Evolutionary conservation across 495 filamentous ascomycete genomes (phyloP).

Genomic region (Cairneyella variabilis): DNA sequence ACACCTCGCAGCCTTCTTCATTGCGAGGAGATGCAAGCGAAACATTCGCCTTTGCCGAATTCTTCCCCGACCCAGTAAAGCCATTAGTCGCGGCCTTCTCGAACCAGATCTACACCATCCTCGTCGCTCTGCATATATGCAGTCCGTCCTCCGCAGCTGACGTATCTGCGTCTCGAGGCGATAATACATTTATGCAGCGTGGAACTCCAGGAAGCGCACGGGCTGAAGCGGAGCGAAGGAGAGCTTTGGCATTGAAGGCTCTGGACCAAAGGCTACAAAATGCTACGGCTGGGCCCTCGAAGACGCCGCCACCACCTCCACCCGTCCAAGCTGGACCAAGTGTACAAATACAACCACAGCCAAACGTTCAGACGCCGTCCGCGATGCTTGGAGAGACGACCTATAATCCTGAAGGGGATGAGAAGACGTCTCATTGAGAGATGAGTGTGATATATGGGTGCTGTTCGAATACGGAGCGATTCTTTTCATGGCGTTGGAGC

Average conservation of each 20-base stretch:
- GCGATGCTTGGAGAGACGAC: slow-evolving; percentile 63
- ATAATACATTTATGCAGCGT: slow-evolving; percentile 57
- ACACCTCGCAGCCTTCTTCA: slow-evolving; percentile 57
- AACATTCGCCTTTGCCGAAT: slow-evolving; percentile 90
- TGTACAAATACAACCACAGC: slow-evolving; percentile 44
- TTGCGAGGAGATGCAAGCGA: slow-evolving; percentile 88
- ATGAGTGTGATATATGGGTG: neutral
- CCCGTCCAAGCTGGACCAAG: slow-evolving; percentile 40
- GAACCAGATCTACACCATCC: slow-evolving; percentile 66
- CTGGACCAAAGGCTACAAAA: slow-evolving; percentile 88
- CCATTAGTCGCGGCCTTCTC: slow-evolving; percentile 70
- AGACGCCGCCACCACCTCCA: slow-evolving; percentile 31
- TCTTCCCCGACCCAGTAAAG: slow-evolving; percentile 87
- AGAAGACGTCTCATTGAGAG: slow-evolving; percentile 20
- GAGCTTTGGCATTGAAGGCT: slow-evolving; percentile 84
- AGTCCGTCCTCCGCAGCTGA: slow-evolving; percentile 85
- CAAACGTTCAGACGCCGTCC: slow-evolving; percentile 40
- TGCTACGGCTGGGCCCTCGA: slow-evolving; percentile 48
- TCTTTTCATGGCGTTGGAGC: slow-evolving; percentile 7
- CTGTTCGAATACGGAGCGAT: neutral
- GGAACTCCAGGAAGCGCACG: slow-evolving; percentile 66
- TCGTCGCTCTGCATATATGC: slow-evolving; percentile 72
- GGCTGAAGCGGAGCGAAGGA: slow-evolving; percentile 87
- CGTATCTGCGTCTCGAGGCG: slow-evolving; percentile 63
- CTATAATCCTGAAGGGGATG: slow-evolving; percentile 63